Evolutionary conservation across 768 basidiomycete species (phyloP).

Genomic region (Suillus americanus): DNA sequence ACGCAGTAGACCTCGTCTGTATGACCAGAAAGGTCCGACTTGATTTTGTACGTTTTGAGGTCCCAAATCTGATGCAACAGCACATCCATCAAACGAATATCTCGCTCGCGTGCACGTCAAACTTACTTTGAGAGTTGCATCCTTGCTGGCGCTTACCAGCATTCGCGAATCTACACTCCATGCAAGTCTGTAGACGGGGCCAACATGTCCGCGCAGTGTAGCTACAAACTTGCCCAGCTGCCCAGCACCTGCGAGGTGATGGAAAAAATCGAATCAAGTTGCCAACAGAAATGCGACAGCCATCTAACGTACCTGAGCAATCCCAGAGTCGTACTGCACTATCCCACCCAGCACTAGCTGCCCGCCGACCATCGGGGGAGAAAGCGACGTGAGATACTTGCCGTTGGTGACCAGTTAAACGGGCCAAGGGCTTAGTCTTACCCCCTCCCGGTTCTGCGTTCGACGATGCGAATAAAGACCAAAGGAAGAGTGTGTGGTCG

Average conservation of each 20-base stretch:
- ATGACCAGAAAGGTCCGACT: constrained; percentile 92
- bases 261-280: not conserved
- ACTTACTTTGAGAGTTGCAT: constrained; percentile 90
- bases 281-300: constrained; percentile 13
- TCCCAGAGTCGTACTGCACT: constrained; percentile 93
- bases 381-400: constrained; percentile 94
- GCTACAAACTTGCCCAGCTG: constrained; percentile 85
- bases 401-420: constrained; percentile 92
- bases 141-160: constrained; percentile 93
- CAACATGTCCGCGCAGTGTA: constrained; percentile 89
- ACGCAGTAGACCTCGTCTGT: constrained; percentile 99
- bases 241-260: constrained; percentile 34
- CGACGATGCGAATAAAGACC: constrained; percentile 73
- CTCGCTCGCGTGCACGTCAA: not conserved
- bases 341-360: constrained; percentile 91
- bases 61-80: constrained; percentile 80
- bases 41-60: constrained; percentile 93
- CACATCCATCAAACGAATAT: not conserved
- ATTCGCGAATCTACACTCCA: constrained; percentile 95
- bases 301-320: constrained; percentile 49
- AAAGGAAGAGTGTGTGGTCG: constrained; percentile 96
- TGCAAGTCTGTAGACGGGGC: constrained; percentile 89
- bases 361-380: constrained; percentile 90
- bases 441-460: constrained; percentile 32
- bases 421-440: constrained; percentile 67